Conservation (phyloP, 2,329 filamentous ascomycete genomes). For the Coleophoma cylindrospora region DNA sequence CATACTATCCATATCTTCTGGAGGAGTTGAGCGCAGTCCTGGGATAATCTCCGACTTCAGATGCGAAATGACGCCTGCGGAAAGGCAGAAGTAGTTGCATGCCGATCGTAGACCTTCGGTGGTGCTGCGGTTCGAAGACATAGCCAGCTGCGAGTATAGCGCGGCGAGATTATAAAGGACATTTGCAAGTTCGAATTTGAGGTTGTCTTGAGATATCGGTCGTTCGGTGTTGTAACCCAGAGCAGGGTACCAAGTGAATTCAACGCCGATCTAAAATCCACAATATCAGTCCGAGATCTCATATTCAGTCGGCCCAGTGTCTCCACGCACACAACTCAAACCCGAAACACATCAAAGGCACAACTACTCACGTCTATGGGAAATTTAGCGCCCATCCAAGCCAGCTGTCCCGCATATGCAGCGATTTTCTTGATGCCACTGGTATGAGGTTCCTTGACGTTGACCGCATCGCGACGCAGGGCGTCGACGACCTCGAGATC, state of each 20-base stretch:
- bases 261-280: conserved; percentile 69
- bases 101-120: conserved; percentile 82
- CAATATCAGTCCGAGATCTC: conserved; percentile 5
- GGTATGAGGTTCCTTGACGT: conserved; percentile 80
- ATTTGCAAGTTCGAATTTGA: conserved; percentile 84
- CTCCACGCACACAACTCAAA: neutral
- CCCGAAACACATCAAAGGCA: neutral
- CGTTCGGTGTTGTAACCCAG: conserved; percentile 83
- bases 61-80: conserved; percentile 78
- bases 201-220: conserved; percentile 61
- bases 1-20: conserved; percentile 91
- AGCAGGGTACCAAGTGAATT: conserved; percentile 95
- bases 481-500: conserved; percentile 85
- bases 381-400: conserved; percentile 93
- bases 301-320: too few species aligned
- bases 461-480: conserved; percentile 79
- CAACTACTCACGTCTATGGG: conserved; percentile 71
- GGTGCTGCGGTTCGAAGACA: conserved; percentile 70
- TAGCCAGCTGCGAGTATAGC: conserved; percentile 87
- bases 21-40: conserved; percentile 76
- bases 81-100: conserved; percentile 83
- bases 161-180: conserved; percentile 89
- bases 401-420: conserved; percentile 84
- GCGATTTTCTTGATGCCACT: conserved; percentile 87
- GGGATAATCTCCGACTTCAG: conserved; percentile 73